These are phyloP conservation scores for Eucalyptus shirleyi DNA, from an alignment of 345 rosid species.

Conservation along the genomic window DNA sequence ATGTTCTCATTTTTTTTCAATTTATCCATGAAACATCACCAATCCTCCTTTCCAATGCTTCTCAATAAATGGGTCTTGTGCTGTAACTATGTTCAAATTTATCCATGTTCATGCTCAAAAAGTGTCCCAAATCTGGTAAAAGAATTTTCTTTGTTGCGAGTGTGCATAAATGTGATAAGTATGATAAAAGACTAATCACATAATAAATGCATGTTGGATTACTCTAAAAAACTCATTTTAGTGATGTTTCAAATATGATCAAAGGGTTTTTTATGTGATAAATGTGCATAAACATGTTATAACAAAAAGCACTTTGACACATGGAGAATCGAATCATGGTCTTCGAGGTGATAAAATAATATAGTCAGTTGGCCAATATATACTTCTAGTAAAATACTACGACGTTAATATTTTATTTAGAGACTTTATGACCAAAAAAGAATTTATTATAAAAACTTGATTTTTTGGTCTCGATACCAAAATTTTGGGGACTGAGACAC, in stretches of 20 bases:
- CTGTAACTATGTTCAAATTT: background rate
- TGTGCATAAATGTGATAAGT: background rate
- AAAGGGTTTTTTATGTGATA: background rate
- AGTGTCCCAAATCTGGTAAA: background rate
- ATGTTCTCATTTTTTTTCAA: background rate
- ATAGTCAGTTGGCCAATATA: background rate
- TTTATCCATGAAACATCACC: background rate
- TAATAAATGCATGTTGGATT: background rate
- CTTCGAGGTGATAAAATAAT: background rate
- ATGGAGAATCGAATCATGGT: background rate
- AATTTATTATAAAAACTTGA: too few species aligned
- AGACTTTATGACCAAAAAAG: too few species aligned
- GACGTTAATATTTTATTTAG: background rate
- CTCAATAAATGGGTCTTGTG: background rate
- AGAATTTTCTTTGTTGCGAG: background rate
- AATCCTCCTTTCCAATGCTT: background rate
- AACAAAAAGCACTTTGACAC: background rate
- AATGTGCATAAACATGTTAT: background rate
- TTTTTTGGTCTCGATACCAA: background rate
- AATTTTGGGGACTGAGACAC: background rate
- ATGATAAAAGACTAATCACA: background rate
- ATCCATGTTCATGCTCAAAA: background rate
- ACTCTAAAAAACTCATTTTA: background rate
- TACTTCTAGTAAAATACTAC: background rate
- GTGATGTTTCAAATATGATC: background rate